Conservation (phyloP, 164 flowering plant species). For the Tetrastigma voinierianum region DNA sequence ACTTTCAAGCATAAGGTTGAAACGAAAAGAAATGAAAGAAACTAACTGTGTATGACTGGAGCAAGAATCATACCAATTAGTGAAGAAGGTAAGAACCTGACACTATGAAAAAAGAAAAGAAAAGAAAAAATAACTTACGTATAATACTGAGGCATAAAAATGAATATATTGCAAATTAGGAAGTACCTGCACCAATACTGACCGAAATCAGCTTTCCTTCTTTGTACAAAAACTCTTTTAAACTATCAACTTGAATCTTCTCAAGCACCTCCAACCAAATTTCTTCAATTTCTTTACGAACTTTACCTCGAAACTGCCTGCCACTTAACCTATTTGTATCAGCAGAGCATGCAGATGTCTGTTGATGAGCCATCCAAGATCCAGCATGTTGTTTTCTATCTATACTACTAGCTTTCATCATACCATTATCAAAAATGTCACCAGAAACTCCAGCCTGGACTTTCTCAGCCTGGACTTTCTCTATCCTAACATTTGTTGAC, state of each 20-base stretch:
- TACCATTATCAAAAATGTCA: constrained; percentile 19
- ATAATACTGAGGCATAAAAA: no score
- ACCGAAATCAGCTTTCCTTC: constrained; percentile 87
- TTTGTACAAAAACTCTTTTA: constrained; percentile 70
- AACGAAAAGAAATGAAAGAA: not conserved
- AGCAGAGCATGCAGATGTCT: constrained; percentile 20
- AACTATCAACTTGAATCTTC: constrained; percentile 45
- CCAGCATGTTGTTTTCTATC: constrained; percentile 36
- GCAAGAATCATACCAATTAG: not conserved
- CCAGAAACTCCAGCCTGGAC: constrained; percentile 33
- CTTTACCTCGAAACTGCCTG: constrained; percentile 31
- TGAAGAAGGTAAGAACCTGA: no score
- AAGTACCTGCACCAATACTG: constrained; percentile 82
- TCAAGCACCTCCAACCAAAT: constrained; percentile 80
- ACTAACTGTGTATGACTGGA: not conserved
- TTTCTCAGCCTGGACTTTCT: constrained; percentile 28
- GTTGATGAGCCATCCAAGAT: constrained; percentile 29
- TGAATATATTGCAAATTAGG: not conserved
- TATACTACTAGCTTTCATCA: constrained; percentile 18
- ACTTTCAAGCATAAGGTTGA: not conserved
- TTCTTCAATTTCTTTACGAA: constrained; percentile 50
- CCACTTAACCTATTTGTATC: constrained; percentile 28
- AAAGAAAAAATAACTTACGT: no score
- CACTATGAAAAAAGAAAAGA: no score
- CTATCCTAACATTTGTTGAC: constrained; percentile 30